These are phyloP conservation scores for Setaria italica DNA, from an alignment of 202 grass and related monocot species.

Conservation along the genomic window DNA sequence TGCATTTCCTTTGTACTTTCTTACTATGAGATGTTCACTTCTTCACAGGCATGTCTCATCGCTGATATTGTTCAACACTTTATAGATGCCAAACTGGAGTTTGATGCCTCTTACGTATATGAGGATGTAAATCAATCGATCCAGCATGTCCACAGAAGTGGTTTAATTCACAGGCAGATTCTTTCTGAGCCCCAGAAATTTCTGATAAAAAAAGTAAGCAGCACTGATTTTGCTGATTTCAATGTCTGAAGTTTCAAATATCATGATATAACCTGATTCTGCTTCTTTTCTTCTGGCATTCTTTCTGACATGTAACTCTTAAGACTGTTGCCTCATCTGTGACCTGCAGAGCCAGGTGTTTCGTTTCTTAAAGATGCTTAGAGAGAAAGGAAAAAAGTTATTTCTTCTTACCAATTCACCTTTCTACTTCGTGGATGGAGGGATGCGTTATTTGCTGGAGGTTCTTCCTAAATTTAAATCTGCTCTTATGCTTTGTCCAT, in stretches of 20 bases:
- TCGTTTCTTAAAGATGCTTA: slow-evolving; percentile 76
- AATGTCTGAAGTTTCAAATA: slow-evolving; percentile 4
- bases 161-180: slow-evolving; percentile 84
- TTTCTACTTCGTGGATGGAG: slow-evolving; percentile 96
- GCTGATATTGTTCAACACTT: slow-evolving; percentile 97
- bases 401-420: slow-evolving; percentile 98
- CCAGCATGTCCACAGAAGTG: slow-evolving; percentile 95
- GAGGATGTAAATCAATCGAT: slow-evolving; percentile 94
- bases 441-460: slow-evolving; percentile 96
- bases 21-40: slow-evolving; percentile 48
- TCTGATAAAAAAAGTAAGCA: slow-evolving; percentile 88
- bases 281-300: slow-evolving; percentile 38
- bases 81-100: slow-evolving; percentile 89
- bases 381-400: slow-evolving; percentile 90
- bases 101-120: slow-evolving; percentile 94
- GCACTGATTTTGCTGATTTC: slow-evolving; percentile 8
- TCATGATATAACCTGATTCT: slow-evolving; percentile 24
- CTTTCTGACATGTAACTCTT: slow-evolving; percentile 14
- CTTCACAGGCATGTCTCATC: slow-evolving; percentile 88
- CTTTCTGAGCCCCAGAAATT: slow-evolving; percentile 89
- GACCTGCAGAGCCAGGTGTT: slow-evolving; percentile 66
- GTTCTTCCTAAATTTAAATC: slow-evolving; percentile 54
- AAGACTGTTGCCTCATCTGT: slow-evolving; percentile 39
- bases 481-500: slow-evolving; percentile 32
- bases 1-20: slow-evolving; percentile 20